Base-by-base conservation (phyloP, 768 basidiomycete species). In the Pisolithus tinctorius region DNA sequence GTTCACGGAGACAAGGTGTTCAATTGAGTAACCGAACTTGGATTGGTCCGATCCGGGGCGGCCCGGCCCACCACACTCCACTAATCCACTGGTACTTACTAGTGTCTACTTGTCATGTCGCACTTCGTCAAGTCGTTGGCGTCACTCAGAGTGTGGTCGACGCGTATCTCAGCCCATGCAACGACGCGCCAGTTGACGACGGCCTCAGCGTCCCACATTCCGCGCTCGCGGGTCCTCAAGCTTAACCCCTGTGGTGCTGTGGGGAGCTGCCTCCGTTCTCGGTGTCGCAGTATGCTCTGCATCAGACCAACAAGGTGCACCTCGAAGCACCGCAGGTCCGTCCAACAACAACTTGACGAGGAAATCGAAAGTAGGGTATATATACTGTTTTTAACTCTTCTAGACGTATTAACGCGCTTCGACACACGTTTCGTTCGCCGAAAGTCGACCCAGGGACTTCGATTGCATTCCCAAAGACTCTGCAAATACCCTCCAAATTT, bases 361-460 rank as follows among this genome's bases (percentile, higher is more conserved):
- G 51, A 52, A 17, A 46, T 42, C 23, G 51, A 55, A 47, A 53
- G 53, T 55, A 55, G 14, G 31, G 44, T 27, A 11, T 10, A n/a
- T 27, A 11, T 20, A n/a, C 45, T 7, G 2, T 36, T 25, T 7
- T 29, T 25, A 9, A 16, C 16, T 4, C n/a, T n/a, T 31, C n/a
- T 46, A 3, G 6, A 16, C 43, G 43, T 44, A 16, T 13, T 47
- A 20, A 47, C 30, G n/a, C 14, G 45, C n/a, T 9, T 41, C 11
- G 26, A 3, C 43, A 6, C 30, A 16, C 20, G 20, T 20, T 20
- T 20, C 20, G 2, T 20, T 20, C 20, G 20, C 20, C 20, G 20
- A 20, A 4, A 85, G 88, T 77, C 55, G 89, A 92, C 60, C 80
- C 84, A 40, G 86, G 80, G 20, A 89, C 87, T 2, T 81, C 80